Conservation (phyloP, 1,284 basidiomycete species). For the Melampsora larici-populina region DNA sequence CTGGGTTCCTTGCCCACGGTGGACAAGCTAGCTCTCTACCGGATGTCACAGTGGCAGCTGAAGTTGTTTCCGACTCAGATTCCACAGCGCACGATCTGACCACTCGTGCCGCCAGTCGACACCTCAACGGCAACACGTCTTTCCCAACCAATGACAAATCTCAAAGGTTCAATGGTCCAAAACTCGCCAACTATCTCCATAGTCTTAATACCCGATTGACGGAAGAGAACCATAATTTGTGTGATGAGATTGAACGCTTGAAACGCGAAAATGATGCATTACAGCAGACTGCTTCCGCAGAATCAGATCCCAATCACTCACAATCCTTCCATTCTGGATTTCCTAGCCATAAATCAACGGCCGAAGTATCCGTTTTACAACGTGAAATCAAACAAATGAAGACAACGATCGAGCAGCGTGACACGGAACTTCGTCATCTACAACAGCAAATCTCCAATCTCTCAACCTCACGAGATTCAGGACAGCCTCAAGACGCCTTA, state of each 20-base stretch:
- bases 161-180: slow-evolving; percentile 71
- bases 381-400: slow-evolving; percentile 25
- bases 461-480: slow-evolving; percentile 58
- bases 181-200: slow-evolving; percentile 75
- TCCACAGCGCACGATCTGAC: slow-evolving; percentile 79
- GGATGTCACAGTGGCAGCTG: slow-evolving; percentile 2
- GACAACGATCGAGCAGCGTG: slow-evolving; percentile 24
- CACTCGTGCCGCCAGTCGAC: slow-evolving; percentile 60
- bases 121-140: slow-evolving; percentile 68
- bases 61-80: slow-evolving; percentile 66
- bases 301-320: neutral
- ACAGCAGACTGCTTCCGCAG: slow-evolving; percentile 53
- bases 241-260: slow-evolving; percentile 58
- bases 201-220: slow-evolving; percentile 71
- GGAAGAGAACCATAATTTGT: slow-evolving; percentile 70
- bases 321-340: neutral
- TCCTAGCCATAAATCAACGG: neutral
- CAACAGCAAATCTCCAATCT: slow-evolving; percentile 52
- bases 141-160: slow-evolving; percentile 62
- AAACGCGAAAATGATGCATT: slow-evolving; percentile 63
- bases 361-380: slow-evolving; percentile 14
- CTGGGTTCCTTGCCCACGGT: slow-evolving; percentile 6
- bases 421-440: slow-evolving; percentile 37
- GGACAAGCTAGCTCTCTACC: slow-evolving; percentile 6
- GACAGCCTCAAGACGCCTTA: neutral